Evolutionary conservation across 768 basidiomycete genomes (phyloP).

Genomic region (Dendrothele bispora): DNA sequence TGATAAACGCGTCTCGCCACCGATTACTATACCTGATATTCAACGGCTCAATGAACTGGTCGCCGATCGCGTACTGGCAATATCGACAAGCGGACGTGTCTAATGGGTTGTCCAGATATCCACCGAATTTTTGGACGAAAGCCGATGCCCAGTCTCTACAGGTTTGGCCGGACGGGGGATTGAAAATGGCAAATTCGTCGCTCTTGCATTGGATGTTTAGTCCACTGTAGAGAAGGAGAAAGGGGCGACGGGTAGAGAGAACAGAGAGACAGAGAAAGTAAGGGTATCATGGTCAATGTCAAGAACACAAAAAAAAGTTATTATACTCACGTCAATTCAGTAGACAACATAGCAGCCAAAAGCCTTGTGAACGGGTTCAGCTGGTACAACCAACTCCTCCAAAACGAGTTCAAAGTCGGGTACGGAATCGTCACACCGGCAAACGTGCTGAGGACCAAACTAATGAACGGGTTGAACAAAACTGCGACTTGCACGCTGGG

Average conservation of each 20-base stretch:
- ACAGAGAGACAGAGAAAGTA: neutral
- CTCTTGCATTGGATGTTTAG: constrained; percentile 60
- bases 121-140: constrained; percentile 62
- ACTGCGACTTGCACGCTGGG: constrained; percentile 80
- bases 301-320: constrained; percentile 1
- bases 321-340: constrained; percentile 67
- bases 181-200: constrained; percentile 71
- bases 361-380: constrained; percentile 70
- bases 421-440: constrained; percentile 81
- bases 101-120: constrained; percentile 70
- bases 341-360: constrained; percentile 71
- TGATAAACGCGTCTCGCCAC: constrained; percentile 70
- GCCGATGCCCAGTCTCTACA: constrained; percentile 70
- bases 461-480: constrained; percentile 77
- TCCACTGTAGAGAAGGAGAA: constrained; percentile 40
- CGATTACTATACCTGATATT: constrained; percentile 62
- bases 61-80: constrained; percentile 67
- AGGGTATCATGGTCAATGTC: constrained; percentile 12
- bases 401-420: constrained; percentile 62
- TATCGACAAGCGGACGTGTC: constrained; percentile 67
- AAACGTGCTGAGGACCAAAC: constrained; percentile 65
- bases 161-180: constrained; percentile 72
- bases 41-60: constrained; percentile 68
- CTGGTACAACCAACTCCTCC: constrained; percentile 78
- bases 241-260: neutral